Evolutionary conservation across 2,329 filamentous ascomycete genomes (phyloP), one percentile per base, ranked within the genome.

Genomic region (Aphanoascus verrucosus): DNA sequence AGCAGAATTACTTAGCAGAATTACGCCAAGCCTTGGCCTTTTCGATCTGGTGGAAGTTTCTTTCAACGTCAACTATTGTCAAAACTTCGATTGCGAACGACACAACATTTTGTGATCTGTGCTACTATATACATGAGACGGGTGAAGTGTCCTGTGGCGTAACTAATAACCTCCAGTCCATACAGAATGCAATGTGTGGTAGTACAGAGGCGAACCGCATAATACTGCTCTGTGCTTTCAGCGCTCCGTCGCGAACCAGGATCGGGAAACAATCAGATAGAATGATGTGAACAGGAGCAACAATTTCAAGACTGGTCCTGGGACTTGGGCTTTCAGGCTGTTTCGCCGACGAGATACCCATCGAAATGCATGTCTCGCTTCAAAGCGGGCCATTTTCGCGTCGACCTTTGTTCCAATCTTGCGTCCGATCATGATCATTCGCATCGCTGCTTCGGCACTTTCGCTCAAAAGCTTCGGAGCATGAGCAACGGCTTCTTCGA

Each of bases 371-470:
- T 31, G 1, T 37, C 15, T 23, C 7, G 17, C 7, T 37, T 9
- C 3, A 31, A 43, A 20, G 35, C 28, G 20, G n/a, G n/a, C 9
- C 14, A 28, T 37, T 7, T 19, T 5, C 17, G 34, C 19, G 44
- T 54, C 19, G 35, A 35, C 41, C 11, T 11, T 28, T 19, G 19
- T 35, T 9, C 40, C 40, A 41, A 52, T 42, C 4, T 35, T 19
- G 12, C 42, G 46, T 37, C 62, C 62, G n/a, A 64, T 55, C 47
- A 58, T 58, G 11, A 64, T 55, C 2, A 65, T 65, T 28, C 65
- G 58, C 59, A 68, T 68, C 19, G 63, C 63, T 14, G 56, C 49
- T 46, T 67, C 65, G 1, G 65, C 65, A 8, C 57, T 58, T 41
- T 67, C 62, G 28, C 41, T 57, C 31, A 66, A 48, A 12, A 67